phyloP scores from a whole-genome alignment of 1,284 basidiomycete genomes.

The Kalmanozyma brasiliensis region DNA sequence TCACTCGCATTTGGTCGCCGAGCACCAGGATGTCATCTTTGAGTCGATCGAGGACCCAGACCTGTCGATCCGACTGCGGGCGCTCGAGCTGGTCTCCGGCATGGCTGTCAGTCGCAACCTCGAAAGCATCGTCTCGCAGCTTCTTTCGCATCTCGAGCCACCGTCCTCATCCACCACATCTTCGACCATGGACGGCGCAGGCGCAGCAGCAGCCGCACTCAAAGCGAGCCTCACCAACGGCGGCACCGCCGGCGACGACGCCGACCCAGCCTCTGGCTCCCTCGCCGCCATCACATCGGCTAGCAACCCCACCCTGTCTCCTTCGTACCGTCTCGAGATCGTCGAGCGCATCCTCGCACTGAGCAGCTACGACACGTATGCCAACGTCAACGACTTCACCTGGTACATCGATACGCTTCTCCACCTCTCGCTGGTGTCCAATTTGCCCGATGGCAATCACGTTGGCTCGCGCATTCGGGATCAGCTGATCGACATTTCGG shows the following conservation, averaged over 20 bases:
- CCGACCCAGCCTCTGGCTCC: conserved; percentile 38
- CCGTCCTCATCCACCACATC: conserved; percentile 63
- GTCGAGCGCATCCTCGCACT: conserved; percentile 83
- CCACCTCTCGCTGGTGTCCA: conserved; percentile 79
- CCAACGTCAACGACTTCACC: conserved; percentile 88
- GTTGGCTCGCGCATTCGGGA: conserved; percentile 80
- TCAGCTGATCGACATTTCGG: conserved; percentile 86
- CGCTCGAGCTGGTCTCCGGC: conserved; percentile 89
- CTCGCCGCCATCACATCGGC: conserved; percentile 37
- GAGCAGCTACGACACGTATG: conserved; percentile 83
- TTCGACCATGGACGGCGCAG: conserved; percentile 50
- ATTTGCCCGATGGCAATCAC: conserved; percentile 73
- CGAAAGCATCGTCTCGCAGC: conserved; percentile 85
- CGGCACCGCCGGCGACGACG: conserved; percentile 49
- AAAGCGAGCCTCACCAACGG: conserved; percentile 70
- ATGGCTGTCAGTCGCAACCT: conserved; percentile 87
- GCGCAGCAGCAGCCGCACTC: conserved; percentile 69
- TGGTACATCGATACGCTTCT: conserved; percentile 85
- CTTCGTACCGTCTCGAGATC: conserved; percentile 83
- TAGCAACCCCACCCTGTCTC: conserved; percentile 71
- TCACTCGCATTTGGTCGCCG: conserved; percentile 87
- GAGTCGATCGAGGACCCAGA: conserved; percentile 91
- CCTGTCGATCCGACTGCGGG: conserved; percentile 92
- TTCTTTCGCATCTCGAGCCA: conserved; percentile 84
- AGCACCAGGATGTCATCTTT: conserved; percentile 91